Base-by-base conservation (phyloP, 768 basidiomycete species). In the Kwoniella dendrophila region DNA sequence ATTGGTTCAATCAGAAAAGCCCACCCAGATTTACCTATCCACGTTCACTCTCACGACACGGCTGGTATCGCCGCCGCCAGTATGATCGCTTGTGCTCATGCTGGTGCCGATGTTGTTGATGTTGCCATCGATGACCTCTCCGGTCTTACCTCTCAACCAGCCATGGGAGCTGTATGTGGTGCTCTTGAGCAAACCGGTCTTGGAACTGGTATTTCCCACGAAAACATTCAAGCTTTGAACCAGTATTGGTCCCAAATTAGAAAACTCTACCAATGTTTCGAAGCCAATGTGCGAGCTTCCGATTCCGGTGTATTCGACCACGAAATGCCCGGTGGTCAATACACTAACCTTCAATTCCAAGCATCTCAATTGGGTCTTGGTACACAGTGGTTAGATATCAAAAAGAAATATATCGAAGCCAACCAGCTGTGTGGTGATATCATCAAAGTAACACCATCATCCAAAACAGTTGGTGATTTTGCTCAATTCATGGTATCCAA, bases 111-210 rank as follows among this genome's bases (percentile, higher is more conserved):
- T 78, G 87, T 99, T 14, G 88, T 99, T 48, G 96, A 99, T 72
- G 92, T 98, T 56, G 96, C 96, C 41, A 98, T 99, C 75, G 96
- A 99, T 81, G 95, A 91, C 82, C 95, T 99, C 89, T 98, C 95
- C 59, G 96, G 96, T 62, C 83, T 95, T 68, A 99, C 96, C 52
- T 98, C 96, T 20, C 96, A 99, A 76, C 94, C 96, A 20, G 91
- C 96, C 4, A 99, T 99, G 96, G 96, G 96, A 71, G 96, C 96
- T 33, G 86, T 99, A 36, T 89, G 89, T 80, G 86, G 87, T 83
- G 95, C 96, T 27, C 82, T 99, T 49, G 96, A 99, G 81, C 96
- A 99, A 81, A 93, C 91, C 36, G 81, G 84, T 36, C 83, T 97
- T 60, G 96, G 94, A 67, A 93, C 95, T 22, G 96, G 96, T 63